Evolutionary conservation across 306 rosid species (phyloP).

Genomic region (Castanea mollissima): DNA sequence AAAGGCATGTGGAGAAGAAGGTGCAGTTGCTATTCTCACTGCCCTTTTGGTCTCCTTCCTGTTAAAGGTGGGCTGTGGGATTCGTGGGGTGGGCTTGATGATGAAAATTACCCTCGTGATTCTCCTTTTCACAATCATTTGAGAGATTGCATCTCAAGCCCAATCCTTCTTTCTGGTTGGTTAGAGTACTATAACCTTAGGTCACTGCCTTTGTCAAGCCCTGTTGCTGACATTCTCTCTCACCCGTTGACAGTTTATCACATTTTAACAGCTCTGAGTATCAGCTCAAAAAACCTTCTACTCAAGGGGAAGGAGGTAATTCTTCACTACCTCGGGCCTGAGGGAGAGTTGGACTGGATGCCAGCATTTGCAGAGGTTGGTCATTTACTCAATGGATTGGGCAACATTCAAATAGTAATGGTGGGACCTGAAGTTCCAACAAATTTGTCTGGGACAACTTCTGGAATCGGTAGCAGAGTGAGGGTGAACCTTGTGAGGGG

Average conservation of each 20-base stretch:
- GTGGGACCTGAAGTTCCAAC: slow-evolving; percentile 51
- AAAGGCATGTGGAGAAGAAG: slow-evolving; percentile 74
- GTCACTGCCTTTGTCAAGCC: slow-evolving; percentile 55
- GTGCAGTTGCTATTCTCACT: slow-evolving; percentile 55
- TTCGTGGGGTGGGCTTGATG: slow-evolving; percentile 59
- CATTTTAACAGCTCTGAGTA: slow-evolving; percentile 54
- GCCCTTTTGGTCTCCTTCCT: slow-evolving; percentile 62
- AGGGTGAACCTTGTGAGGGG: slow-evolving; percentile 42
- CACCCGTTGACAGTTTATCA: slow-evolving; percentile 59
- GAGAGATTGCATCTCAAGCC: slow-evolving; percentile 28
- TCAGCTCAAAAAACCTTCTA: slow-evolving; percentile 55
- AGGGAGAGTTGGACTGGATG: slow-evolving; percentile 75
- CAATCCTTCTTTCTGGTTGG: slow-evolving; percentile 63
- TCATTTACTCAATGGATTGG: slow-evolving; percentile 58
- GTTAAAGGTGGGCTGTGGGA: slow-evolving; percentile 53
- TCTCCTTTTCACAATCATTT: slow-evolving; percentile 48
- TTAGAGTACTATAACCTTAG: slow-evolving; percentile 60
- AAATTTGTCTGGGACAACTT: slow-evolving; percentile 38
- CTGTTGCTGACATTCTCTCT: slow-evolving; percentile 53
- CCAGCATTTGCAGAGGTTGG: slow-evolving; percentile 61
- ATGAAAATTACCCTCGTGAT: slow-evolving; percentile 51
- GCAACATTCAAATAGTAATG: slow-evolving; percentile 48
- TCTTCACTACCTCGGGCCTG: slow-evolving; percentile 63
- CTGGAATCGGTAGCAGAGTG: slow-evolving; percentile 42
- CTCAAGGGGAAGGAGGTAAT: slow-evolving; percentile 59